Evolutionary conservation across 805 yeast species (phyloP).

Genomic region (Hanseniaspora jakobsenii): DNA sequence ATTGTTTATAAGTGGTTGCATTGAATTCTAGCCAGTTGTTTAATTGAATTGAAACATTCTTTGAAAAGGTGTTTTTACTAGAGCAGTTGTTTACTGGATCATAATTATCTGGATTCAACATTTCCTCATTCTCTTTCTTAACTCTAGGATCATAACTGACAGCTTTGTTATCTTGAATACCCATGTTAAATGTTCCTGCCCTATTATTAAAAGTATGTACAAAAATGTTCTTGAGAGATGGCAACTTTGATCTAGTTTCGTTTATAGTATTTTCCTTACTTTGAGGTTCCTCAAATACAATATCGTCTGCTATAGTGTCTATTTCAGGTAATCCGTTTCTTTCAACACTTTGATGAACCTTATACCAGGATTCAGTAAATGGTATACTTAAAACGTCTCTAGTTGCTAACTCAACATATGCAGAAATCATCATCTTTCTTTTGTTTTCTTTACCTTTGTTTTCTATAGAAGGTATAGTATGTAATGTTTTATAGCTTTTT

Average conservation of each 20-base stretch:
- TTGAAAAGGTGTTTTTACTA: conserved; percentile 38
- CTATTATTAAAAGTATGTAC: conserved; percentile 65
- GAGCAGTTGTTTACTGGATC: conserved; percentile 55
- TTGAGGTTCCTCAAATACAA: conserved; percentile 13
- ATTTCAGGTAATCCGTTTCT: conserved; percentile 16
- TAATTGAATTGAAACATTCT: conserved; percentile 44
- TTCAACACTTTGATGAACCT: conserved; percentile 30
- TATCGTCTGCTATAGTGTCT: too few species aligned
- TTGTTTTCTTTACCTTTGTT: conserved; percentile 10
- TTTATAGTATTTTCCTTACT: not conserved
- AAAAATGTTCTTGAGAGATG: conserved; percentile 17
- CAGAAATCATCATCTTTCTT: conserved; percentile 33
- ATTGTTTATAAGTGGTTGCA: conserved; percentile 23
- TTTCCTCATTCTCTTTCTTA: conserved; percentile 58
- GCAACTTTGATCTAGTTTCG: conserved; percentile 1
- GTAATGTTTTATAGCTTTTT: conserved; percentile 22
- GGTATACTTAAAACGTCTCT: conserved; percentile 45
- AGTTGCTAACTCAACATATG: conserved; percentile 65
- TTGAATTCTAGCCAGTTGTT: conserved; percentile 44
- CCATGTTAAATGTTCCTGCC: conserved; percentile 78
- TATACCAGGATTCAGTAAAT: conserved; percentile 35
- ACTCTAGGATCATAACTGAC: conserved; percentile 75
- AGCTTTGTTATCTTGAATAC: conserved; percentile 71
- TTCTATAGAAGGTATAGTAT: conserved; percentile 16
- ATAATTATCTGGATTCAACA: conserved; percentile 40